phyloP scores from a whole-genome alignment of 2,329 filamentous ascomycete genomes.

The Trichoderma hamatum region DNA sequence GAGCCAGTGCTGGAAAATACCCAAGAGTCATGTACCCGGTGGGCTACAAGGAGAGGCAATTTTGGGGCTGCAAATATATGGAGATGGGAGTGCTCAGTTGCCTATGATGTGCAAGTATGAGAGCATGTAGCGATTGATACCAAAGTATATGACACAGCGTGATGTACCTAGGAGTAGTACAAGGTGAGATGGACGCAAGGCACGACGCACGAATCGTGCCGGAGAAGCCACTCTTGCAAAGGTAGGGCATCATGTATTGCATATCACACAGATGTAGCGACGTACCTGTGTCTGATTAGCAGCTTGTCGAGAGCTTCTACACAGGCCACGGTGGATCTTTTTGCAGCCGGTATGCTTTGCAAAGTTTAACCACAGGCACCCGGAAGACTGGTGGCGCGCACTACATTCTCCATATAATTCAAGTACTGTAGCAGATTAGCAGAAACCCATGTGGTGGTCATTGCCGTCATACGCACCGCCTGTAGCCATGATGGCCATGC shows the following conservation, averaged over 20 bases:
- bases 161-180: too few relatives aligned
- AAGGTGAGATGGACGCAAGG: not conserved
- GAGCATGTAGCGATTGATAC: too few relatives aligned
- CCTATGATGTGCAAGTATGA: not conserved
- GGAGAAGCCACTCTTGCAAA: not conserved
- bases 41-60: not conserved
- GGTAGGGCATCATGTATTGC: not conserved
- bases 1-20: not conserved
- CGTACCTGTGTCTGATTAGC: not conserved
- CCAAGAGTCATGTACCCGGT: not conserved
- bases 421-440: not conserved
- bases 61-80: not conserved
- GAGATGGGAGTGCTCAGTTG: not conserved
- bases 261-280: not conserved
- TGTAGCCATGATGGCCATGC: not conserved
- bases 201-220: not conserved
- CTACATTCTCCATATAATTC: not conserved
- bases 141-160: too few relatives aligned
- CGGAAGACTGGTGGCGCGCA: not conserved
- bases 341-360: not conserved
- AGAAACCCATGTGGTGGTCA: not conserved
- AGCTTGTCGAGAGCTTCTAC: not conserved
- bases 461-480: too few relatives aligned
- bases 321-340: not conserved
- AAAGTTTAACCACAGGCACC: not conserved